Conservation (phyloP, 1,139 yeast species). For the Nakaseomyces glabratus region DNA sequence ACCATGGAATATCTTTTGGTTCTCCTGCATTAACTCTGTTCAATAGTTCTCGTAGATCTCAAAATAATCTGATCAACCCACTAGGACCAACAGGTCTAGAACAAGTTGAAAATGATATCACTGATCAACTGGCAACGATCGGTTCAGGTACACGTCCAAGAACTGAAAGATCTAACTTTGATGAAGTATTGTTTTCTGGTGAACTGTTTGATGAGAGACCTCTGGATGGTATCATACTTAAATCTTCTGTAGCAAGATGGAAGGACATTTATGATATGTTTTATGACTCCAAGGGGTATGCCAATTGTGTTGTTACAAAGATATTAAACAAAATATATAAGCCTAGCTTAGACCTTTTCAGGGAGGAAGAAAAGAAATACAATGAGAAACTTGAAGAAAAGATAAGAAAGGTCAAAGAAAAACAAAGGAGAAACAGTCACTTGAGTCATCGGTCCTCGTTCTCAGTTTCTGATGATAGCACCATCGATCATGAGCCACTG, state of each 20-base stretch:
- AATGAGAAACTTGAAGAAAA: conserved; percentile 26
- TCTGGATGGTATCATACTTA: conserved; percentile 34
- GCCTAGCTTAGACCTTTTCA: conserved; percentile 34
- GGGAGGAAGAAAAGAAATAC: conserved; percentile 23
- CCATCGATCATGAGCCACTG: neutral
- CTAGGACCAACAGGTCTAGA: conserved; percentile 30
- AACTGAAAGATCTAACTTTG: conserved; percentile 22
- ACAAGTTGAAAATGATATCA: conserved; percentile 28
- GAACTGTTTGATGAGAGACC: conserved; percentile 27
- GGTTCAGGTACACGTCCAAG: conserved; percentile 24
- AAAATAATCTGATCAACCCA: conserved; percentile 28
- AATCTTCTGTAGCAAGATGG: conserved; percentile 67
- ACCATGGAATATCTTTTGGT: conserved; percentile 9
- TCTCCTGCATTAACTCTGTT: conserved; percentile 26
- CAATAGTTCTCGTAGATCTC: conserved; percentile 24
- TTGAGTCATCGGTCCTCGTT: conserved; percentile 11
- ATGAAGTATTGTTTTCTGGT: conserved; percentile 27
- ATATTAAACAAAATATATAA: conserved; percentile 47
- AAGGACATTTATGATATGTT: conserved; percentile 46
- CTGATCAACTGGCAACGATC: conserved; percentile 22
- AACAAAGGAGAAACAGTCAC: conserved; percentile 20
- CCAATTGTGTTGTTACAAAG: conserved; percentile 40
- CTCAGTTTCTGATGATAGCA: conserved; percentile 4
- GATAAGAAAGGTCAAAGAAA: conserved; percentile 16
- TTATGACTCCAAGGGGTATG: conserved; percentile 37